Evolutionary conservation across 1,139 yeast genomes (phyloP).

Genomic region (Ashbya aceris): DNA sequence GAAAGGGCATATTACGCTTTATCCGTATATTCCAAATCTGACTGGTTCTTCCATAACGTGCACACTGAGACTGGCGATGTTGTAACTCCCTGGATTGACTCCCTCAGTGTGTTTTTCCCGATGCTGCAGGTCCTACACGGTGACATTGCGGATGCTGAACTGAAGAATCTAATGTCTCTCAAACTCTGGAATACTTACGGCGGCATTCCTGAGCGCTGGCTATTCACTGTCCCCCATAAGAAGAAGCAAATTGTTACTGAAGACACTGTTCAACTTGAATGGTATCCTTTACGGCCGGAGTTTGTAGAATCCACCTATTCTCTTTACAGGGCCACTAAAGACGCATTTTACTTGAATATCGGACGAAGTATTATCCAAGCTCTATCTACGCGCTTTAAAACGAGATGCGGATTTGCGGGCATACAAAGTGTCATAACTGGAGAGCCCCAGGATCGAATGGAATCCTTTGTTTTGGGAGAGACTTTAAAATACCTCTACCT

Average conservation of each 20-base stretch:
- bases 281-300: conserved; percentile 93
- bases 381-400: conserved; percentile 42
- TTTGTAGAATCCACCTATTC: conserved; percentile 83
- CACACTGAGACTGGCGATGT: conserved; percentile 44
- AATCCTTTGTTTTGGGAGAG: conserved; percentile 80
- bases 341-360: conserved; percentile 71
- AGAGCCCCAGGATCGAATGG: conserved; percentile 70
- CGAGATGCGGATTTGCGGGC: conserved; percentile 79
- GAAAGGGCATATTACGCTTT: conserved; percentile 50
- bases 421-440: conserved; percentile 59
- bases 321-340: conserved; percentile 73
- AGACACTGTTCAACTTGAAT: conserved; percentile 42
- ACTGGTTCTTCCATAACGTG: conserved; percentile 56
- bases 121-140: conserved; percentile 79
- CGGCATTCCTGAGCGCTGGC: conserved; percentile 86
- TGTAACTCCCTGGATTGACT: conserved; percentile 67
- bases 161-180: conserved; percentile 53
- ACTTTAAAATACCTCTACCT: conserved; percentile 77
- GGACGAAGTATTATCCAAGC: conserved; percentile 58
- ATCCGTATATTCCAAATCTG: conserved; percentile 38
- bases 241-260: background rate
- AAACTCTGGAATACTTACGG: conserved; percentile 77
- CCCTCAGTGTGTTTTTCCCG: conserved; percentile 81
- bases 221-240: conserved; percentile 26
- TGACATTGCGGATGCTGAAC: conserved; percentile 55